A percentile compares a stretch with the other conserved stretches of the same genome.
These are phyloP conservation scores for Mycena galopus DNA, from an alignment of 768 basidiomycete genomes.

Conservation along the genomic window DNA sequence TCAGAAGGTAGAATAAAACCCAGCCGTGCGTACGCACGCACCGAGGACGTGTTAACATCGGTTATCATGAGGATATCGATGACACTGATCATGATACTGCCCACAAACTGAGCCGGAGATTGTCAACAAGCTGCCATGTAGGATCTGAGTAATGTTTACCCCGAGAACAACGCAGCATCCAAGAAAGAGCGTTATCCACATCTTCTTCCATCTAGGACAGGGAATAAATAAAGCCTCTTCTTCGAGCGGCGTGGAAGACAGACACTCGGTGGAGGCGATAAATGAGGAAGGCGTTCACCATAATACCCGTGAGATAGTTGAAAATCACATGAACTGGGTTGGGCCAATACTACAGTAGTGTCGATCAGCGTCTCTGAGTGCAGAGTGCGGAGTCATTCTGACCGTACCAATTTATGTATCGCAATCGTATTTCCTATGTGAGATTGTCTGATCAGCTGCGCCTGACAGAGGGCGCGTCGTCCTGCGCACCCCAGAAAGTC, in stretches of 20 bases:
- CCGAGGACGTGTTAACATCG: too few relatives aligned
- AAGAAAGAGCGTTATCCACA: background rate
- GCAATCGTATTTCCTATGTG: background rate
- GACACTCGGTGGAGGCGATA: background rate
- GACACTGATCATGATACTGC: background rate
- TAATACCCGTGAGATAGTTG: background rate
- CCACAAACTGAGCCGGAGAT: background rate
- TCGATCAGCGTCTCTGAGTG: too few relatives aligned
- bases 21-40: too few relatives aligned
- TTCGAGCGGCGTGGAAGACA: background rate
- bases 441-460: too few relatives aligned
- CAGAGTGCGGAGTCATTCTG: too few relatives aligned
- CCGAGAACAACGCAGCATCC: background rate
- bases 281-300: conserved; percentile 5
- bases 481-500: conserved; percentile 11
- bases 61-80: too few relatives aligned
- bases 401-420: background rate
- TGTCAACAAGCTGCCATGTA: background rate
- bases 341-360: background rate
- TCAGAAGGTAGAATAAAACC: too few relatives aligned
- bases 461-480: too few relatives aligned
- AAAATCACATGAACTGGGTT: background rate
- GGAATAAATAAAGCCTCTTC: too few relatives aligned
- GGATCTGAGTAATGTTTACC: background rate
- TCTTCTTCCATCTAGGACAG: background rate